Base-by-base conservation (phyloP, 2,329 filamentous ascomycete genomes). In the Trichoderma polysporum region DNA sequence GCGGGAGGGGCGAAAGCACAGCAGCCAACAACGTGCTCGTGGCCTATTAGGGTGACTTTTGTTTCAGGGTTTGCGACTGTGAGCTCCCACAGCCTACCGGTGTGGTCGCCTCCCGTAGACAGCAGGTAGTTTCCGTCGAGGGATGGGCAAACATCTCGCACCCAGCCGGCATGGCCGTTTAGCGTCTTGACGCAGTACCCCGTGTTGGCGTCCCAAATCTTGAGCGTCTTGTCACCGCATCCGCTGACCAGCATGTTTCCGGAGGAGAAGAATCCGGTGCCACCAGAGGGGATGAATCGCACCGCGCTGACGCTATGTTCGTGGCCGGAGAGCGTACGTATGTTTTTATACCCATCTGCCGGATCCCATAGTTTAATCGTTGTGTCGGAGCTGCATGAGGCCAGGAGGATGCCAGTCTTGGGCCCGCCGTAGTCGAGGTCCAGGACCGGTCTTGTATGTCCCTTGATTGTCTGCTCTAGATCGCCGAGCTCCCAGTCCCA, bases 401-500 rank as follows among this genome's bases (percentile, higher is more conserved):
- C 79, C 25, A 80, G 74, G 4, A 77, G 71, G 22, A 69, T 66
- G 22, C 63, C 54, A 39, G 62, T 91, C 75, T 90, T 85, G 1
- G 93, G 93, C 0, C 93, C 93, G 37, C 94, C 94, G 79, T 91
- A 97, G 75, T 97, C 94, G 41, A 97, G 87, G 75, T 97, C 93
- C 29, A 95, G 80, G 0, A 97, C 93, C 3, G 92, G 88, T 75
- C 91, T 93, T 7, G 93, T 97, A 75, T 97, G 94, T 1, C 93
- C 93, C 76, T 97, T 97, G 67, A 97, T 86, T 0, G 94, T 97
- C 69, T 90, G 84, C 77, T 97, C 93, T 4, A 96, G 83, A 78
- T 97, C 94, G 53, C 94, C 94, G 27, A 96, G 81, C 75, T 97
- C 94, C 91, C 93, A 97, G 75, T 97, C 94, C 94, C 94, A 97